These are phyloP conservation scores for Jamesozyma lodderae DNA, from an alignment of 805 yeast genomes.

Conservation along the genomic window DNA sequence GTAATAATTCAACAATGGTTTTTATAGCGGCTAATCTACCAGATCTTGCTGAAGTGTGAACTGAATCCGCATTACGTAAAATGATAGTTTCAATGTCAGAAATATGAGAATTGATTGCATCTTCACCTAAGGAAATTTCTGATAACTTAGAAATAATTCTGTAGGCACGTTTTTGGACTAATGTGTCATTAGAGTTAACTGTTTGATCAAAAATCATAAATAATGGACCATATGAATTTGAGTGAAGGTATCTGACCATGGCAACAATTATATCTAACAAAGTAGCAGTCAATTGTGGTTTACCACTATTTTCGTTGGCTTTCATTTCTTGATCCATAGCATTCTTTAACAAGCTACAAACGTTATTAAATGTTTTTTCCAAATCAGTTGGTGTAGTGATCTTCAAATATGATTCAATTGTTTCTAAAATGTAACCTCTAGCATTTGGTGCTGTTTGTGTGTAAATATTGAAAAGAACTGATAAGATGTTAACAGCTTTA, in stretches of 20 bases:
- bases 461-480: slow-evolving; percentile 86
- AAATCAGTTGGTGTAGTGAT: slow-evolving; percentile 62
- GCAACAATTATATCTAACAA: slow-evolving; percentile 87
- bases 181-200: slow-evolving; percentile 47
- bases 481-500: slow-evolving; percentile 65
- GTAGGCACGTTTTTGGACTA: slow-evolving; percentile 83
- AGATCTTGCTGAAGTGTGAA: slow-evolving; percentile 69
- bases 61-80: slow-evolving; percentile 45
- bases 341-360: slow-evolving; percentile 66
- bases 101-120: slow-evolving; percentile 44
- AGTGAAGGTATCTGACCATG: slow-evolving; percentile 78
- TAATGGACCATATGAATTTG: slow-evolving; percentile 58
- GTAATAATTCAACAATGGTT: slow-evolving; percentile 51
- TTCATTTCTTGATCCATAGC: slow-evolving; percentile 54
- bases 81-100: slow-evolving; percentile 52
- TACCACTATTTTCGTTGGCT: slow-evolving; percentile 16
- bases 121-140: slow-evolving; percentile 57
- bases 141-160: slow-evolving; percentile 62
- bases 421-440: slow-evolving; percentile 75
- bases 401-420: slow-evolving; percentile 72
- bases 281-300: slow-evolving; percentile 53
- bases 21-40: slow-evolving; percentile 65
- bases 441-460: slow-evolving; percentile 80
- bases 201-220: slow-evolving; percentile 71
- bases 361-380: slow-evolving; percentile 71